Evolutionary conservation across 306 rosid species (phyloP), one percentile per base, ranked within the genome.

Genomic region (Citrullus amarus): DNA sequence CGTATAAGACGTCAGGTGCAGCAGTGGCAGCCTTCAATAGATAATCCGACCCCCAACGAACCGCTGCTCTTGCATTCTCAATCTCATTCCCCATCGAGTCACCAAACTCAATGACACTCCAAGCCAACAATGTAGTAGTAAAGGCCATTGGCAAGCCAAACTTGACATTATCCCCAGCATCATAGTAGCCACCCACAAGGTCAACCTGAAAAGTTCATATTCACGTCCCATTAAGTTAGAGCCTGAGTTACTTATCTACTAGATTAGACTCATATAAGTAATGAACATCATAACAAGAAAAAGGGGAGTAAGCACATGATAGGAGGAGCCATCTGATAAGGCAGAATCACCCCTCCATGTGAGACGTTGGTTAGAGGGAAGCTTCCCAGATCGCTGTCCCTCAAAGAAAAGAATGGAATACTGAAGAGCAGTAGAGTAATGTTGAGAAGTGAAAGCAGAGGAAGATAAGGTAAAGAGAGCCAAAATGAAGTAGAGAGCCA

Each of bases 131-230:
- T 50, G 98, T 94, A 10, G 96, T 88, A 4, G 96, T 94, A 77
- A 94, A 94, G 18, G 98, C 96, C 97, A 94, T 90, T 66, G 97
- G 98, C 28, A 94, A 51, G 34, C 98, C 98, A 81, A 92, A 94
- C 85, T 94, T 92, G 56, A 94, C 86, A 61, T 94, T 94, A 51
- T 94, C 98, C 44, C 97, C 98, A 8, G 98, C 98, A 87, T 94
- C 98, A 85, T 94, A 94, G 81, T 94, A 94, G 66, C 98, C 98
- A 0, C 98, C 98, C 1, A 86, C 92, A 28, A 92, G 77, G 84
- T 92, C 89, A 83, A 92, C 97, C 98, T 91, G 78, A 80, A 83
- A 86, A 38, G 50, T 66, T 66, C 25, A 66, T 16, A 66, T 84
- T 39, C 53, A 48, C 65, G 77, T 39, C 39, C 62, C 73, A 55